Evolutionary conservation across 176 grass and related monocot genomes (phyloP).

Genomic region (Eleusine indica): DNA sequence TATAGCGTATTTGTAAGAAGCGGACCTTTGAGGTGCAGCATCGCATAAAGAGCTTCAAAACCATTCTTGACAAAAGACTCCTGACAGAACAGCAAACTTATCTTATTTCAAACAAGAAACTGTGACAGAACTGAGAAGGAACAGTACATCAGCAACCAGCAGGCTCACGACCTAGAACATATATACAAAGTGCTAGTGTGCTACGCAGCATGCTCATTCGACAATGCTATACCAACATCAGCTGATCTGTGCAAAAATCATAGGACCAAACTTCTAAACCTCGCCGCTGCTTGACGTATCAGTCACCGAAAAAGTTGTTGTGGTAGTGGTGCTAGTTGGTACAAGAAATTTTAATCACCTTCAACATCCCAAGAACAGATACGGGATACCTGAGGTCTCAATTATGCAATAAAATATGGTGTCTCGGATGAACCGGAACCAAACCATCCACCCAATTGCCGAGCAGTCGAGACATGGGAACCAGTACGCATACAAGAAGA

Average conservation of each 20-base stretch:
- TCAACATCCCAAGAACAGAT: background rate
- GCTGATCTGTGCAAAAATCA: background rate
- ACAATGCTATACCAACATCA: background rate
- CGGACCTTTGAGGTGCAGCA: constrained; percentile 49
- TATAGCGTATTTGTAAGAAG: background rate
- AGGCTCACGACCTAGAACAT: background rate
- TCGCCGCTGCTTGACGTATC: background rate
- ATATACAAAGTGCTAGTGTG: background rate
- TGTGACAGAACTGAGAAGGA: background rate
- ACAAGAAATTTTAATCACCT: background rate
- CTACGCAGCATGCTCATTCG: background rate
- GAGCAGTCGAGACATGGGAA: background rate
- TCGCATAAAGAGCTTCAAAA: constrained; percentile 17
- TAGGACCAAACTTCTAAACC: background rate
- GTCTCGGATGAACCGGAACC: background rate
- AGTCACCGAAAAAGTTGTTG: background rate
- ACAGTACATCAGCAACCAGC: background rate
- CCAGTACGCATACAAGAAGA: background rate
- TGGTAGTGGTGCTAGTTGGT: background rate
- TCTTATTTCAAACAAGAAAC: background rate
- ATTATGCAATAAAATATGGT: background rate
- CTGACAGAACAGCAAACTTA: background rate
- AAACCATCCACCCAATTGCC: background rate
- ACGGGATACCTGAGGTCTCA: background rate
- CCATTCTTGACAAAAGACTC: background rate